These are phyloP conservation scores for Auricularia sp. DNA, from an alignment of 768 basidiomycete species.

Conservation along the genomic window DNA sequence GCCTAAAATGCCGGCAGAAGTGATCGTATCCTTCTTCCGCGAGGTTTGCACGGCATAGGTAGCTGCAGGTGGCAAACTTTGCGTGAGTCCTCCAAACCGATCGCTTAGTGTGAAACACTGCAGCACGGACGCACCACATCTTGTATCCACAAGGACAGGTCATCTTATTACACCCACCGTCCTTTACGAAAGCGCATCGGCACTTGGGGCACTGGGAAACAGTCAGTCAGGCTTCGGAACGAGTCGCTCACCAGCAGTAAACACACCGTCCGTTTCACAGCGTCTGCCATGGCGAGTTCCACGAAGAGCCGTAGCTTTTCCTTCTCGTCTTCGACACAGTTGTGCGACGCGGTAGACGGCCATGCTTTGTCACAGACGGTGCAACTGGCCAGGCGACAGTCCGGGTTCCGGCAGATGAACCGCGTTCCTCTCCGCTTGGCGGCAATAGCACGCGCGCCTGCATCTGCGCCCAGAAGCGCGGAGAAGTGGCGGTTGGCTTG, in stretches of 20 bases:
- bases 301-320: constrained; percentile 4
- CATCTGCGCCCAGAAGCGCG: background rate
- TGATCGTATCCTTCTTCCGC: constrained; percentile 7
- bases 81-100: background rate
- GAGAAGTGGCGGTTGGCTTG: background rate
- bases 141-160: constrained; percentile 10
- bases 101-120: background rate
- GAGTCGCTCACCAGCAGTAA: background rate
- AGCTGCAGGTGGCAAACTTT: background rate
- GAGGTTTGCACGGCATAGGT: constrained; percentile 11
- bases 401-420: constrained; percentile 1
- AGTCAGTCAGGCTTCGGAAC: background rate
- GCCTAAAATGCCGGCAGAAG: constrained; percentile 13
- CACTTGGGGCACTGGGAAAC: constrained; percentile 10
- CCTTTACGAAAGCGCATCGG: constrained; percentile 10
- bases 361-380: constrained; percentile 2
- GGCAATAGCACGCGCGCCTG: background rate
- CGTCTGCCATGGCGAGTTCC: constrained; percentile 8
- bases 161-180: constrained; percentile 14
- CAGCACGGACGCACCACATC: constrained; percentile 8
- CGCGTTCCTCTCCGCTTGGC: background rate
- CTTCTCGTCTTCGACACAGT: constrained; percentile 7
- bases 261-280: constrained; percentile 11
- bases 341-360: constrained; percentile 4
- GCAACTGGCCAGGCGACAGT: background rate